These are phyloP conservation scores for Oryza rufipogon DNA, from an alignment of 176 grass and related monocot genomes.

Conservation along the genomic window DNA sequence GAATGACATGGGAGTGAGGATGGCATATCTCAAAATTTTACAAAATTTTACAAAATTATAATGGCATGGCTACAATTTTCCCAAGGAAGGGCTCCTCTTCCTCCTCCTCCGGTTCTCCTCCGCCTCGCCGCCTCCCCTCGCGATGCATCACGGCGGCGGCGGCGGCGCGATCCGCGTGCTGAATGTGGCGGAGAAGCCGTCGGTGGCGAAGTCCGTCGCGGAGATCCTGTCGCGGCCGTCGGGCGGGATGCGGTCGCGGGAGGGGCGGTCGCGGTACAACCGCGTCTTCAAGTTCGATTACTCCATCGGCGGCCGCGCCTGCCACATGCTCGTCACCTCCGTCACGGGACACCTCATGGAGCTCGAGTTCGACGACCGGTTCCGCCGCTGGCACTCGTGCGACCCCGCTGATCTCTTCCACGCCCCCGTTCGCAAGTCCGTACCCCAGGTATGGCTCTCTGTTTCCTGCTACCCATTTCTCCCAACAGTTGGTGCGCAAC, in stretches of 20 bases:
- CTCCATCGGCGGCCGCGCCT: slow-evolving; percentile 54
- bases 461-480: slow-evolving; percentile 8
- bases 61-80: neutral
- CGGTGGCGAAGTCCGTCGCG: slow-evolving; percentile 84
- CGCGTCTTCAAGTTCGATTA: slow-evolving; percentile 92
- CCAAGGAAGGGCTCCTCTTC: neutral
- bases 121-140: neutral
- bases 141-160: slow-evolving; percentile 41
- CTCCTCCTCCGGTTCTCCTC: neutral
- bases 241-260: slow-evolving; percentile 61
- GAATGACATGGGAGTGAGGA: too few relatives aligned
- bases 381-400: slow-evolving; percentile 87
- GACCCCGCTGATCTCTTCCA: slow-evolving; percentile 79
- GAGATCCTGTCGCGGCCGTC: slow-evolving; percentile 79
- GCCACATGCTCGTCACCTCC: slow-evolving; percentile 87
- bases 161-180: slow-evolving; percentile 68
- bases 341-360: slow-evolving; percentile 99
- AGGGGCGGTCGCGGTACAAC: slow-evolving; percentile 80
- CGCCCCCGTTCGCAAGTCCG: slow-evolving; percentile 79
- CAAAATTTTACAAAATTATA: too few relatives aligned
- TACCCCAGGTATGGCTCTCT: slow-evolving; percentile 62
- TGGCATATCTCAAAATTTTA: too few relatives aligned
- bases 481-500: slow-evolving; percentile 26
- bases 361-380: slow-evolving; percentile 89
- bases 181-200: slow-evolving; percentile 95